A percentile compares a stretch with the other conserved stretches of the same genome.
These are phyloP conservation scores for Komagataea norvegica DNA, from an alignment of 1,139 yeast species.

Conservation along the genomic window DNA sequence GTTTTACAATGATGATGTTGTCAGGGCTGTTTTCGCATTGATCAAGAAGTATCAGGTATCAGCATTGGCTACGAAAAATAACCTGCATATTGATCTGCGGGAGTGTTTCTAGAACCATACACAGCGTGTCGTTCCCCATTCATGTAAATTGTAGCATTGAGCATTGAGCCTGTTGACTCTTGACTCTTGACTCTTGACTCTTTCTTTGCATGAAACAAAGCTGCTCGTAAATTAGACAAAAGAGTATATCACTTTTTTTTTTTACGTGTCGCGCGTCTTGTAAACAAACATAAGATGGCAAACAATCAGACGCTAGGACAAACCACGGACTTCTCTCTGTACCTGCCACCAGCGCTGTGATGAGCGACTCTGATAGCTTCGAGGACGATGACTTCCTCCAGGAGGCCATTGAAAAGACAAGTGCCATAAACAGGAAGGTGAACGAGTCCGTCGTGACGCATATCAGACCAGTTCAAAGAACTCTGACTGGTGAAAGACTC, in stretches of 20 bases:
- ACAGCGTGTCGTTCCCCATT: too few species aligned
- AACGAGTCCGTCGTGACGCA: slow-evolving; percentile 28
- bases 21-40: too few species aligned
- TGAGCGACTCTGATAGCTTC: slow-evolving; percentile 17
- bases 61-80: too few species aligned
- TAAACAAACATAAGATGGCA: slow-evolving; percentile 2
- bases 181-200: too few species aligned
- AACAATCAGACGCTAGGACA: background rate
- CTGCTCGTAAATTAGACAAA: too few species aligned
- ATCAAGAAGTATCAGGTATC: too few species aligned
- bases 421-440: slow-evolving; percentile 31
- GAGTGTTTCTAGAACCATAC: too few species aligned
- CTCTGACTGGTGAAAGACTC: slow-evolving; percentile 30
- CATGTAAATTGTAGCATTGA: too few species aligned
- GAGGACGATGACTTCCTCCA: slow-evolving; percentile 33
- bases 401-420: slow-evolving; percentile 24
- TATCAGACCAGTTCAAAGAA: slow-evolving; percentile 31
- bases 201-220: background rate
- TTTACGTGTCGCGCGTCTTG: slow-evolving; percentile 10
- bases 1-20: too few species aligned
- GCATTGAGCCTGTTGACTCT: too few species aligned
- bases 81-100: too few species aligned
- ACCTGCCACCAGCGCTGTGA: background rate
- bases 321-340: background rate
- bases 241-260: background rate